Evolutionary conservation across 23 red algal genomes (phyloP), one percentile per base, ranked within the genome.

Genomic region (Gracilaria domingensis): DNA sequence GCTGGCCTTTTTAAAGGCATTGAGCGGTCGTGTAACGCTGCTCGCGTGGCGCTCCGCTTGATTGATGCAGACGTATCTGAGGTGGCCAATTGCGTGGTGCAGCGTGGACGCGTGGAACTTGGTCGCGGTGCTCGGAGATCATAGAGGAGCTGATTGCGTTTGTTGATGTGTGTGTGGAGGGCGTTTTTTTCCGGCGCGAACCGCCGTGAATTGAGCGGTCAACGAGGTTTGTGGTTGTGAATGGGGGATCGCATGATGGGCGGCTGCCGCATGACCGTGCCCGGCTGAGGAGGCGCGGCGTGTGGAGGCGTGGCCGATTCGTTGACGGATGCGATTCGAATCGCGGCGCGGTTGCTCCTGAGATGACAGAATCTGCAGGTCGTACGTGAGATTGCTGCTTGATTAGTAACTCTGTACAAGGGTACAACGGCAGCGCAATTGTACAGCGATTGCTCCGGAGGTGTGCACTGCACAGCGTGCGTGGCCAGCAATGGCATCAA

Each of bases 41-140:
- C 39, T 45, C 45, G 28, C 53, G 75, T 56, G 75, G 49, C 49
- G 75, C 47, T 0, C 75, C 14, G 64, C 9, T 69, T 69, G 64
- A 69, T 32, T 79, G 53, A 56, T 53, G 40, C 49, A 38, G 11
- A 12, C 35, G 33, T 36, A 82, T 53, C 13, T 24, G 40, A 4
- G 24, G 18, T 6, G 75, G 53, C 45, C 45, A 55, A 50, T 55
- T 30, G 16, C 25, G 24, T 21, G 29, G 40, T 30, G 75, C 75
- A 21, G 36, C 48, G 48, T 55, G 45, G 24, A 51, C 75, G 42
- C 75, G 48, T 55, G 48, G 48, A 8, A 25, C 26, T 14, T 25
- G 13, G 14, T 37, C 14, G 9, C 16, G 20, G 25, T 16, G 53
- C 42, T 49, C 48, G 25, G n/a, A 53, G 51, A 55, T 55, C 51